A percentile compares a stretch with the other conserved stretches of the same genome.
phyloP scores from a whole-genome alignment of 176 grass and related monocot species.

The Cenchrus fungigraminus region DNA sequence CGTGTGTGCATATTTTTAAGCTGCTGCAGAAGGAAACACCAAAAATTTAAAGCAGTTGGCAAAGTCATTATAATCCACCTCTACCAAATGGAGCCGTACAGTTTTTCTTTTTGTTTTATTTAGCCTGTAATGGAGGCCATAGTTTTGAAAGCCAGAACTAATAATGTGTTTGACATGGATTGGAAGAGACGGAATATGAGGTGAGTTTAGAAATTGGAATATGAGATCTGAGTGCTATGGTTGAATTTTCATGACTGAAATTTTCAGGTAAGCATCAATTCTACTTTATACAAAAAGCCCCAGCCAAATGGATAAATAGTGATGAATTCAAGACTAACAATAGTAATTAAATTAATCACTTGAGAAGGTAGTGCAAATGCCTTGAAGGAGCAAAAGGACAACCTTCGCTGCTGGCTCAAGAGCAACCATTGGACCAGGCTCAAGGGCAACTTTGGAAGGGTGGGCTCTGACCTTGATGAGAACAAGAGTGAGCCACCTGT shows the following conservation, averaged over 20 bases:
- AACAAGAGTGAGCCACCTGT: neutral
- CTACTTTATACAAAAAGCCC: neutral
- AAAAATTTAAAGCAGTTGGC: neutral
- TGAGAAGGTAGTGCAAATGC: neutral
- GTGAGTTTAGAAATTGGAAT: too few relatives aligned
- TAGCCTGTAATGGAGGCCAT: neutral
- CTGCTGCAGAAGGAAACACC: neutral
- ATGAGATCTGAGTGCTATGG: neutral
- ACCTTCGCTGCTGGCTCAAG: neutral
- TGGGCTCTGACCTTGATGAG: neutral
- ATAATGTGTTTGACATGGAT: neutral
- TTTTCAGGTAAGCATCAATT: neutral
- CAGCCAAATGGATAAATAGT: neutral
- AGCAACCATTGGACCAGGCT: neutral
- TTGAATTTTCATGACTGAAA: neutral
- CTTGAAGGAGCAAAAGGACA: neutral
- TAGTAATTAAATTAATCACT: neutral
- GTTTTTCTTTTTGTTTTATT: neutral
- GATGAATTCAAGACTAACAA: neutral
- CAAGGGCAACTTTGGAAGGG: neutral
- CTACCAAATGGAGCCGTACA: neutral
- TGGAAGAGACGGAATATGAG: neutral
- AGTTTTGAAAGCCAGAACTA: neutral
- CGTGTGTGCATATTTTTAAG: neutral
- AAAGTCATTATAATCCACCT: neutral